These are phyloP conservation scores for Nothophoma quercina DNA, from an alignment of 2,329 filamentous ascomycete species.

Conservation along the genomic window DNA sequence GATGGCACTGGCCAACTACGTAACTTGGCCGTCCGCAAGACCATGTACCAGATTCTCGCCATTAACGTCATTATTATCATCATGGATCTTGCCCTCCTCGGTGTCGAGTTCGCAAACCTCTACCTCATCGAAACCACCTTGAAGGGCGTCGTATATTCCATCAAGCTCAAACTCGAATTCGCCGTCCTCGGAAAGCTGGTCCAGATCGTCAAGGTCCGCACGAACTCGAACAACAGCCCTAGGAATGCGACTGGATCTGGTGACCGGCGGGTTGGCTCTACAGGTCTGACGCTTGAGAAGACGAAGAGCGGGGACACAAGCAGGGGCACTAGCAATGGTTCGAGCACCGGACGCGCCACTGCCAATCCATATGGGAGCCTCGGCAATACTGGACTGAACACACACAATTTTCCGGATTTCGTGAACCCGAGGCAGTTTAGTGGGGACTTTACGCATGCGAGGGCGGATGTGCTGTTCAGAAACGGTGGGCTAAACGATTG, in stretches of 20 bases:
- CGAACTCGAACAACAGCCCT: conserved; percentile 28
- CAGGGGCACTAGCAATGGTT: neutral
- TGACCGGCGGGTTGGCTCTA: conserved; percentile 13
- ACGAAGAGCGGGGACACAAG: conserved; percentile 20
- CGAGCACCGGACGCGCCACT: conserved; percentile 3
- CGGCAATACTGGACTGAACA: neutral
- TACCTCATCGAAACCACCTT: conserved; percentile 48
- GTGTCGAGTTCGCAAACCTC: conserved; percentile 42
- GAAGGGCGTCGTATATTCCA: conserved; percentile 54
- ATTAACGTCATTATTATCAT: conserved; percentile 46
- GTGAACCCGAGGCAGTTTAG: conserved; percentile 34
- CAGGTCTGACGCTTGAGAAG: conserved; percentile 29
- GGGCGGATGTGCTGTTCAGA: conserved; percentile 1
- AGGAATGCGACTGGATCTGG: conserved; percentile 3
- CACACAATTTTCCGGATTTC: conserved; percentile 36
- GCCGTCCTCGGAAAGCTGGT: conserved; percentile 60
- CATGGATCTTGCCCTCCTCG: conserved; percentile 41
- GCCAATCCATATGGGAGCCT: conserved; percentile 14
- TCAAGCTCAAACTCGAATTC: conserved; percentile 64
- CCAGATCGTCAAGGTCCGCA: conserved; percentile 37
- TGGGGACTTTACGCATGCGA: conserved; percentile 36
- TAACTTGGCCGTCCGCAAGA: conserved; percentile 32
- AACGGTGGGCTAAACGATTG: conserved; percentile 14
- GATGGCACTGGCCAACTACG: conserved; percentile 34
- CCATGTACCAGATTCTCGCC: conserved; percentile 46